phyloP scores from a whole-genome alignment of 768 basidiomycete species.

The Boletus sensibilis region DNA sequence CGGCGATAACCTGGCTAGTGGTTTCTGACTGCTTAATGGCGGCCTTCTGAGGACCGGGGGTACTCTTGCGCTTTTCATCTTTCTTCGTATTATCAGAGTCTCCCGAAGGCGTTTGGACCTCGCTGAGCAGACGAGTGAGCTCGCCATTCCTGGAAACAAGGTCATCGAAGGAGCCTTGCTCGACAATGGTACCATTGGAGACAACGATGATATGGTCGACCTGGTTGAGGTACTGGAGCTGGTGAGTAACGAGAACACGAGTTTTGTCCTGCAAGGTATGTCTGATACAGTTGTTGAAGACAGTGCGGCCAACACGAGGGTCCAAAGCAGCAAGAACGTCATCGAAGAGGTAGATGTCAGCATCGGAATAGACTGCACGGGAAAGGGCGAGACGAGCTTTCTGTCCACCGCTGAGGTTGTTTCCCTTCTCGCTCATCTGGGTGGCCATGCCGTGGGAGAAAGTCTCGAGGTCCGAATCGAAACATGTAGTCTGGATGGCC shows the following conservation, averaged over 20 bases:
- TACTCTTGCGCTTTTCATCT: conserved; percentile 25
- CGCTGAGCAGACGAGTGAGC: conserved; percentile 27
- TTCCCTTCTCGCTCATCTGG: conserved; percentile 48
- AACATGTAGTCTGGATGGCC: conserved; percentile 29
- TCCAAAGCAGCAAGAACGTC: conserved; percentile 49
- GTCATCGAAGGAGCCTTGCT: conserved; percentile 43
- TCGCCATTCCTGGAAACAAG: conserved; percentile 32
- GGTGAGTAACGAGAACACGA: conserved; percentile 31
- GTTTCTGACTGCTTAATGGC: conserved; percentile 10
- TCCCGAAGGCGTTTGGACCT: conserved; percentile 13
- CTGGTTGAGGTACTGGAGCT: conserved; percentile 32
- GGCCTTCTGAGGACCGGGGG: conserved; percentile 5
- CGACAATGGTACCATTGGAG: conserved; percentile 43
- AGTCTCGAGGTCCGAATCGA: conserved; percentile 29
- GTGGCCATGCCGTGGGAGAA: conserved; percentile 36
- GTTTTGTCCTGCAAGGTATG: conserved; percentile 24
- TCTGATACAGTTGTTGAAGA: conserved; percentile 29
- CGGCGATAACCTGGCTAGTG: conserved; percentile 19
- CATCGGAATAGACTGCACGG: conserved; percentile 44
- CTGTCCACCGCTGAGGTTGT: conserved; percentile 46
- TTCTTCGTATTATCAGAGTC: conserved; percentile 7
- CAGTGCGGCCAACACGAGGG: conserved; percentile 41
- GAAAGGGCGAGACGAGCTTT: conserved; percentile 49
- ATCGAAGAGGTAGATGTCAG: conserved; percentile 45
- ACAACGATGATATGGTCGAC: conserved; percentile 50